Percentiles rank a stretch among this genome's conserved stretches.
These are phyloP conservation scores for Naganishia friedmannii DNA, from an alignment of 768 basidiomycete species.

Conservation along the genomic window DNA sequence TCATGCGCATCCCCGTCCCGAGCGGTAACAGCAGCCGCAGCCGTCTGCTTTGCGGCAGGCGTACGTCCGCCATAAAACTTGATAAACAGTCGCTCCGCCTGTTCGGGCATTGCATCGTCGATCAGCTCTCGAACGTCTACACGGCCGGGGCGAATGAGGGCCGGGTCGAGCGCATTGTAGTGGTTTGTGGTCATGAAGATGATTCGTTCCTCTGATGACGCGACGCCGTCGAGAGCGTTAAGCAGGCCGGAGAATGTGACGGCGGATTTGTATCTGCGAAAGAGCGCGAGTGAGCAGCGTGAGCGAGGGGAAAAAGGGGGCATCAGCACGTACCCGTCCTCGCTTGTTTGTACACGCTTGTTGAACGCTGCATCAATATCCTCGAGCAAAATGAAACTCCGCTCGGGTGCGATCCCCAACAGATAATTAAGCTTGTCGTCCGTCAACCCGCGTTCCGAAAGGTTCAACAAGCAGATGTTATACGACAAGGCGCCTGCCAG, in stretches of 20 bases:
- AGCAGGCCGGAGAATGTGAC: constrained; percentile 97
- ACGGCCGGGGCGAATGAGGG: constrained; percentile 89
- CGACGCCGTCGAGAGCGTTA: constrained; percentile 95
- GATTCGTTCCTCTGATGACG: constrained; percentile 95
- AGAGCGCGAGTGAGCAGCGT: background rate
- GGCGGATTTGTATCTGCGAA: constrained; percentile 77
- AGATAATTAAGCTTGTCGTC: constrained; percentile 96
- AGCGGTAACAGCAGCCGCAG: too few relatives aligned
- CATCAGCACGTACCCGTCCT: constrained; percentile 71
- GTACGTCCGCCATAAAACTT: constrained; percentile 69
- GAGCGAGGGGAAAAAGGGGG: background rate
- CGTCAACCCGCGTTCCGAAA: constrained; percentile 90
- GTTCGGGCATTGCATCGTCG: constrained; percentile 78
- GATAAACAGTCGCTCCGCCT: constrained; percentile 73
- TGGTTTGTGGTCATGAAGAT: constrained; percentile 99
- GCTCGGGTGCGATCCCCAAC: constrained; percentile 85
- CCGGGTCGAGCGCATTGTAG: constrained; percentile 79
- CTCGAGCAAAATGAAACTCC: constrained; percentile 91
- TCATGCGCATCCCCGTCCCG: constrained; percentile 51
- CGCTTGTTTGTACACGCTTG: constrained; percentile 80
- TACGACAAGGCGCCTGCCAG: constrained; percentile 86
- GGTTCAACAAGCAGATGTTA: constrained; percentile 92
- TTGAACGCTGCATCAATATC: constrained; percentile 97
- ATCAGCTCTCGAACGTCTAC: constrained; percentile 82
- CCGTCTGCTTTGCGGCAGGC: too few relatives aligned